Conservation (phyloP, 345 rosid genomes). For the Sisymbrium altissimum region DNA sequence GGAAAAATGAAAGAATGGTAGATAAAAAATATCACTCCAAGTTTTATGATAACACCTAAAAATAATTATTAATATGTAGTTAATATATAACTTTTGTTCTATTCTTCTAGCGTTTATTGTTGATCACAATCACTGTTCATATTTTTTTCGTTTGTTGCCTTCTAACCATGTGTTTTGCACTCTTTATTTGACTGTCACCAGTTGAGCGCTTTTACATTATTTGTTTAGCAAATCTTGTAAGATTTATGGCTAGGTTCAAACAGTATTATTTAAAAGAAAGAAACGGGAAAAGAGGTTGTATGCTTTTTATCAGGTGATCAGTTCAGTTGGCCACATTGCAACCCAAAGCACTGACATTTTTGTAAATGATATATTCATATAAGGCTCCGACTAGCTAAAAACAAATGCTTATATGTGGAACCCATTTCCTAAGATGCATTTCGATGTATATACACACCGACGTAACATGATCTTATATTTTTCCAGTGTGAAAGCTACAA, state of each 20-base stretch:
- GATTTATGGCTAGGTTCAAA: background rate
- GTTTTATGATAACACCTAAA: no score
- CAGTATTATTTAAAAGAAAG: background rate
- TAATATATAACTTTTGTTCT: no score
- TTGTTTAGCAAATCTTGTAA: background rate
- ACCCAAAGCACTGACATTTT: background rate
- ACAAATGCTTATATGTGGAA: constrained; percentile 6
- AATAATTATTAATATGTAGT: no score
- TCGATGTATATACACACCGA: background rate
- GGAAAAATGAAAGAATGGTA: no score
- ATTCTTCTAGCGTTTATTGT: no score
- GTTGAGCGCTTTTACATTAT: no score
- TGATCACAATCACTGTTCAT: no score
- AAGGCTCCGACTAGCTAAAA: background rate
- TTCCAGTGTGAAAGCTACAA: background rate
- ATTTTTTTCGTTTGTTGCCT: no score
- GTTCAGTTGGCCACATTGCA: background rate
- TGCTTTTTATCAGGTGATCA: background rate
- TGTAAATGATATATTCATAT: background rate
- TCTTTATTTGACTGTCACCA: no score
- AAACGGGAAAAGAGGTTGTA: background rate
- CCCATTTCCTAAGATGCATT: background rate
- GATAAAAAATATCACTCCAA: no score
- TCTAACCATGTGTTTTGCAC: no score
- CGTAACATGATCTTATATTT: background rate